These are phyloP conservation scores for Dendrobium catenatum DNA, from an alignment of 106 monocot genomes.

Conservation along the genomic window DNA sequence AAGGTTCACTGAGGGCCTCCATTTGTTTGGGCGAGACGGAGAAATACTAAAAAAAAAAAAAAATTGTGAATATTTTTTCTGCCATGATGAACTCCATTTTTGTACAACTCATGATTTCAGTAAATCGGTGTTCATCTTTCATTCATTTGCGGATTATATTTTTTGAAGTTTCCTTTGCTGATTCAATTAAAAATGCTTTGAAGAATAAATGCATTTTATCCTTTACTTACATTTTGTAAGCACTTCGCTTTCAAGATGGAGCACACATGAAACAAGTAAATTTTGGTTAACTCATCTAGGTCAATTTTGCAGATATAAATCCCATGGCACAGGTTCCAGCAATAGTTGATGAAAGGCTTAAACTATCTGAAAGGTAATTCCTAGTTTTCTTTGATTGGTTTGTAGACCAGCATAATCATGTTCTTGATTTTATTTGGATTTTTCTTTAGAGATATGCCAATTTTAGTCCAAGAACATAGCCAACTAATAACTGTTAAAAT, in stretches of 20 bases:
- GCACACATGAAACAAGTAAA: neutral
- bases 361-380: constrained; percentile 77
- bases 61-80: neutral
- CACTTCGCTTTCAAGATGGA: neutral
- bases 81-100: neutral
- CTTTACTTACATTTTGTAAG: neutral
- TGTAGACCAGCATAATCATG: neutral
- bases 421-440: neutral
- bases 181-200: neutral
- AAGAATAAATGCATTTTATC: neutral
- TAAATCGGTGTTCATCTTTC: neutral
- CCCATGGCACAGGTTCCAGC: constrained; percentile 87
- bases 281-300: neutral
- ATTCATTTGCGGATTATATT: neutral
- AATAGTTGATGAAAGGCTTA: constrained; percentile 81
- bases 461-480: neutral
- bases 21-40: neutral
- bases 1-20: neutral
- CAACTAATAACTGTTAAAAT: neutral
- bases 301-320: constrained; percentile 67
- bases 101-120: neutral
- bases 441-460: neutral
- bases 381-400: neutral
- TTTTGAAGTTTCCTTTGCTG: neutral
- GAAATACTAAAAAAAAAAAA: neutral